Base-by-base conservation (phyloP, 805 yeast genomes). In the Nakazawaea ernobii region DNA sequence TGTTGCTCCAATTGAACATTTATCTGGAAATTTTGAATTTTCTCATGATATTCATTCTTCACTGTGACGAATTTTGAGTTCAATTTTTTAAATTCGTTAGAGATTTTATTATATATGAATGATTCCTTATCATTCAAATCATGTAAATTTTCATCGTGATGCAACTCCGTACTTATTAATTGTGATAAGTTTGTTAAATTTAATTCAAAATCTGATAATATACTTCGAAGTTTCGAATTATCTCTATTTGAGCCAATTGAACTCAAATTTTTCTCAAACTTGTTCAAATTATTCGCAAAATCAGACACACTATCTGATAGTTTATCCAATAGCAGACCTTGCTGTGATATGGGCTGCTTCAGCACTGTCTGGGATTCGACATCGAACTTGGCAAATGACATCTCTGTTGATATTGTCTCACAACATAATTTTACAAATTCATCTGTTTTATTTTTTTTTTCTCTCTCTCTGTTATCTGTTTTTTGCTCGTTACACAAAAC, bases 321-420 rank as follows among this genome's bases (percentile, higher is more conserved):
- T 13, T 43, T 39, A 35, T 42, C 40, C 4, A 41, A 9, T 28
- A 35, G 30, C 36, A 28, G 27, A 15, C 17, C 39, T 32, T 17
- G 39, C 13, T 20, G 32, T 37, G 13, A n/a, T 32, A 5, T 39
- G 38, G n/a, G 47, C 43, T 53, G 28, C 39, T 52, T 38, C 24
- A 45, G n/a, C 4, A 58, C 52, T 35, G 55, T 65, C 52, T 77
- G 80, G 1, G 81, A 75, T 56, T 77, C 81, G 10, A 70, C 45
- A 55, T 76, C 80, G 50, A 64, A 66, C 47, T 74, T 73, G 36
- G 81, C 81, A 66, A 77, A 77, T 11, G 82, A 77, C 82, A 77
- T 77, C 29, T 15, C 37, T 11, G 24, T 10, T 9, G 17, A 8
- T 24, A 29, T 26, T 35, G 5, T 35, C 14, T 35, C 11, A 35